Conservation (phyloP, 23 red algal species). For the Pyropia yezoensis region DNA sequence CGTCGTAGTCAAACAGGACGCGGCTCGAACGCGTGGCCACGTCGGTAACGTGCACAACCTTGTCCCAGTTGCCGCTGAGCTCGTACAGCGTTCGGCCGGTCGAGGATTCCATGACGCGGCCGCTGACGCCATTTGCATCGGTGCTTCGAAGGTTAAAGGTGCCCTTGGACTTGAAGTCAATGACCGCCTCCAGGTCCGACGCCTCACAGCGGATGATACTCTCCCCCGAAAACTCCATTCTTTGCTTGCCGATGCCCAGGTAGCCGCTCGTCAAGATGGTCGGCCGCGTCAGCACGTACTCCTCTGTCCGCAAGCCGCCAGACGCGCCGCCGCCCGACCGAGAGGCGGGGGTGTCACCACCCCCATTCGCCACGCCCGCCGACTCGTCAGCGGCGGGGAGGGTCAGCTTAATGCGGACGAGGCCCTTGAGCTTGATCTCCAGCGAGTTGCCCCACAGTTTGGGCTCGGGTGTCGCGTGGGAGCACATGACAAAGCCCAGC, state of each 20-base stretch:
- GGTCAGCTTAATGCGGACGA: constrained; percentile 44
- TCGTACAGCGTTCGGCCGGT: constrained; percentile 48
- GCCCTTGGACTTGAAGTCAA: constrained; percentile 68
- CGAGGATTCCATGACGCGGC: constrained; percentile 41
- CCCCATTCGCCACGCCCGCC: too few relatives aligned
- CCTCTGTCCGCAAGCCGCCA: constrained; percentile 16
- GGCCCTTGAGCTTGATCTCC: constrained; percentile 68
- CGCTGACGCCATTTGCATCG: constrained; percentile 63
- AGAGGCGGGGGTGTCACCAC: too few relatives aligned
- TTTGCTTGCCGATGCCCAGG: constrained; percentile 70
- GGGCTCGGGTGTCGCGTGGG: constrained; percentile 66
- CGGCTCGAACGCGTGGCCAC: constrained; percentile 19
- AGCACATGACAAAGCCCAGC: constrained; percentile 73
- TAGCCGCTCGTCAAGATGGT: constrained; percentile 64
- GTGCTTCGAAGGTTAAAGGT: constrained; percentile 22
- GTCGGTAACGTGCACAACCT: constrained; percentile 48
- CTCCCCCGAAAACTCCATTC: constrained; percentile 65
- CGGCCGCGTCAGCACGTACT: constrained; percentile 78
- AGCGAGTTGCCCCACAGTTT: constrained; percentile 88
- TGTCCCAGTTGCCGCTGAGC: constrained; percentile 80
- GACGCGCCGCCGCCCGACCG: too few relatives aligned
- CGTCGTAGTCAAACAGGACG: constrained; percentile 72
- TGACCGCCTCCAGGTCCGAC: constrained; percentile 51
- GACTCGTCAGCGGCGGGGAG: constrained; percentile 15
- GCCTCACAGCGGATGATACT: constrained; percentile 45